Percentiles rank a stretch among this genome's conserved stretches.
Evolutionary conservation across 495 filamentous ascomycete genomes (phyloP).

Genomic region (Xylaria telfairii): DNA sequence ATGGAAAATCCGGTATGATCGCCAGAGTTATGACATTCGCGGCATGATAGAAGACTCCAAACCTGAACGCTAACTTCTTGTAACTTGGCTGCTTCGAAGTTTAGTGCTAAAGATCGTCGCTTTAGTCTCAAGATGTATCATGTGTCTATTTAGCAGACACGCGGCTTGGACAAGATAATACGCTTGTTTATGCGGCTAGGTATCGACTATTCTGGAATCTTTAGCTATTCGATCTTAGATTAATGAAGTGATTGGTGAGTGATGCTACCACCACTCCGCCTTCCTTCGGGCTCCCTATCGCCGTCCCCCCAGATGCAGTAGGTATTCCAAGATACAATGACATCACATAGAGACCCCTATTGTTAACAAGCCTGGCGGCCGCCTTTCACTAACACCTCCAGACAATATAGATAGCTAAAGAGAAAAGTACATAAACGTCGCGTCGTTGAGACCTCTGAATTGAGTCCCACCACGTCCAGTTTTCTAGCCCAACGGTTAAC

Average conservation of each 20-base stretch:
- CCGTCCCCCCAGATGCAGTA: not conserved
- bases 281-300: not conserved
- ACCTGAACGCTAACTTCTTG: not conserved
- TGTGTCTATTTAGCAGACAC: not conserved
- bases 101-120: not conserved
- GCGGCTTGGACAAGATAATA: slow-evolving; percentile 8
- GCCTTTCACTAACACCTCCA: not conserved
- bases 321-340: not conserved
- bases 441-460: not conserved
- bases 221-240: not conserved
- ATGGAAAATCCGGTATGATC: not conserved
- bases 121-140: not conserved
- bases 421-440: not conserved
- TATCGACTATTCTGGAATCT: not conserved
- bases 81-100: not conserved
- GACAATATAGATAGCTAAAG: not conserved
- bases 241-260: not conserved
- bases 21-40: not conserved
- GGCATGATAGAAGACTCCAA: no score
- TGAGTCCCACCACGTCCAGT: no score
- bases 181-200: not conserved
- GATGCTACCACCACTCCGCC: not conserved
- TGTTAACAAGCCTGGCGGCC: not conserved
- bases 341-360: slow-evolving; percentile 1
- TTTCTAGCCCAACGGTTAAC: not conserved